These are phyloP conservation scores for Aspergillus haitiensis DNA, from an alignment of 495 filamentous ascomycete genomes.

Conservation along the genomic window DNA sequence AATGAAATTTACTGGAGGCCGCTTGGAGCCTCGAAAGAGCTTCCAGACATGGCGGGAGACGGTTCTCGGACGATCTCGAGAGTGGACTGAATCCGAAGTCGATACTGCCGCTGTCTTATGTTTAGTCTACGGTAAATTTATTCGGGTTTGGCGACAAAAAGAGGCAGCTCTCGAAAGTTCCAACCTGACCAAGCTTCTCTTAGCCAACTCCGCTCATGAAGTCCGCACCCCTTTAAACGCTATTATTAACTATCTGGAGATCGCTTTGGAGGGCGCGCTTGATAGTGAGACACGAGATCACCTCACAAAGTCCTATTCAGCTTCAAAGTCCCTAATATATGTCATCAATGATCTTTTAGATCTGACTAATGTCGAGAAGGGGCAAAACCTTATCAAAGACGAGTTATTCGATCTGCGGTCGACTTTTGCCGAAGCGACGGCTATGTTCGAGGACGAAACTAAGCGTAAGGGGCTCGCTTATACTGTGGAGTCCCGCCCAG, in stretches of 20 bases:
- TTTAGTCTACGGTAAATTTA: slow-evolving; percentile 88
- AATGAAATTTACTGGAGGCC: slow-evolving; percentile 49
- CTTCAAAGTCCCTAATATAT: slow-evolving; percentile 94
- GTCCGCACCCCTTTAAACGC: slow-evolving; percentile 93
- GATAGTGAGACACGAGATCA: slow-evolving; percentile 87
- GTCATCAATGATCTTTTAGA: slow-evolving; percentile 96
- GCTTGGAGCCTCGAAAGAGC: slow-evolving; percentile 38
- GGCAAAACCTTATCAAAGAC: slow-evolving; percentile 75
- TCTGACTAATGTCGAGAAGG: slow-evolving; percentile 85
- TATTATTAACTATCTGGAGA: slow-evolving; percentile 95
- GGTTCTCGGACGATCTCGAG: slow-evolving; percentile 38
- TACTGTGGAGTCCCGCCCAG: slow-evolving; percentile 64
- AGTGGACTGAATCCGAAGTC: slow-evolving; percentile 57
- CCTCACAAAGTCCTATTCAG: slow-evolving; percentile 71
- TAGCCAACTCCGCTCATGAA: slow-evolving; percentile 94
- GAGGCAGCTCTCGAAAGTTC: slow-evolving; percentile 82
- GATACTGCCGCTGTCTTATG: slow-evolving; percentile 90
- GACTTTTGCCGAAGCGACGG: slow-evolving; percentile 74
- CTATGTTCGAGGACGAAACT: slow-evolving; percentile 71
- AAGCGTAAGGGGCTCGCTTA: slow-evolving; percentile 73
- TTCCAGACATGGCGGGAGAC: slow-evolving; percentile 40
- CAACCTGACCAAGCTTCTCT: slow-evolving; percentile 73
- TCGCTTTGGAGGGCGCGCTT: slow-evolving; percentile 80
- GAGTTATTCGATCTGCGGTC: slow-evolving; percentile 73
- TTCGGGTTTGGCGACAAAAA: slow-evolving; percentile 91